A percentile compares a stretch with the other conserved stretches of the same genome.
Evolutionary conservation across 2,329 filamentous ascomycete genomes (phyloP).

Genomic region (Xylaria sp.): DNA sequence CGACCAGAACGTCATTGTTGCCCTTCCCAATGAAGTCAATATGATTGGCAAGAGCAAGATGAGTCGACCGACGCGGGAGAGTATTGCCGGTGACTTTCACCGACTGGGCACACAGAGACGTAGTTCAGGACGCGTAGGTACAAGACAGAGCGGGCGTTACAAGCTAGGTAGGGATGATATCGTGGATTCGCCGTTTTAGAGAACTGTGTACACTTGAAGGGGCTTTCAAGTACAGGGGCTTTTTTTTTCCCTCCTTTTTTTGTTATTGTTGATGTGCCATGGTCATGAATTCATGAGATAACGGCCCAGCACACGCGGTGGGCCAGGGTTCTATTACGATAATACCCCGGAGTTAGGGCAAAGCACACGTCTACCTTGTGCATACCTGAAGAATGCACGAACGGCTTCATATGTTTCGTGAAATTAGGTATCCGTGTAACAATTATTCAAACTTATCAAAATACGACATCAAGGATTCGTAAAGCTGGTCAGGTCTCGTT

Average conservation of each 20-base stretch:
- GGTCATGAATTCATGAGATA: constrained; percentile 33
- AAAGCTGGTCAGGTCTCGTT: background rate
- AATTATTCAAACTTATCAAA: constrained; percentile 19
- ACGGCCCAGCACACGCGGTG: constrained; percentile 27
- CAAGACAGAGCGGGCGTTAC: constrained; percentile 68
- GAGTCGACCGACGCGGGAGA: constrained; percentile 90
- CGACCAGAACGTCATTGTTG: constrained; percentile 98
- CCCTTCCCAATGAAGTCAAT: constrained; percentile 95
- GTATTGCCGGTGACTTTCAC: constrained; percentile 75
- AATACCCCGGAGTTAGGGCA: constrained; percentile 44
- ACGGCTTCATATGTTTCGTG: constrained; percentile 25
- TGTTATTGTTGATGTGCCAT: constrained; percentile 18
- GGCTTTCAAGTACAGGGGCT: background rate
- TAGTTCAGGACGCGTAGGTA: constrained; percentile 63
- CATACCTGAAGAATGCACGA: constrained; percentile 22
- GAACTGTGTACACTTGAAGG: background rate
- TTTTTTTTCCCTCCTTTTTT: constrained; percentile 9
- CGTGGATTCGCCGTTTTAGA: constrained; percentile 74
- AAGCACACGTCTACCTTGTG: constrained; percentile 27
- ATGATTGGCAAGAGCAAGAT: constrained; percentile 91
- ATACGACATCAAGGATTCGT: background rate
- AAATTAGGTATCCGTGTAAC: constrained; percentile 38
- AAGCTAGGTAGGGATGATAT: constrained; percentile 84
- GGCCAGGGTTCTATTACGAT: constrained; percentile 34
- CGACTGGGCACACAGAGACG: constrained; percentile 61